A percentile compares a stretch with the other conserved stretches of the same genome.
phyloP scores from a whole-genome alignment of 371 early-diverging fungal species.

The Mucor mucedo region DNA sequence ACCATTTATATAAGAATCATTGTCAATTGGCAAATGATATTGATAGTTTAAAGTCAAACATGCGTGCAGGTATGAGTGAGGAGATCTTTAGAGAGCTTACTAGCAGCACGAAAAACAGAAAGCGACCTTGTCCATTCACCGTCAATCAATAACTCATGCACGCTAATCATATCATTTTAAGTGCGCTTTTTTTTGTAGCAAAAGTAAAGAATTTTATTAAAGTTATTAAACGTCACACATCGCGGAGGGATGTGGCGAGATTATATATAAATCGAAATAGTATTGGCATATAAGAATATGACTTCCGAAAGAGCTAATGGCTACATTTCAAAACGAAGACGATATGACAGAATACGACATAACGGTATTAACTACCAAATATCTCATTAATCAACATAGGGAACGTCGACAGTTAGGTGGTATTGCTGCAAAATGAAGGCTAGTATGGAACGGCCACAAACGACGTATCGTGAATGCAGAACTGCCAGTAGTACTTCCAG shows the following conservation, averaged over 20 bases:
- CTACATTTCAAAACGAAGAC: constrained; percentile 1
- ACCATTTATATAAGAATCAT: constrained; percentile 17
- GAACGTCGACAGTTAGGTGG: constrained; percentile 5
- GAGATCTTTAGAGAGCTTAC: constrained; percentile 12
- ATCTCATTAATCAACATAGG: not conserved
- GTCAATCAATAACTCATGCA: constrained; percentile 14
- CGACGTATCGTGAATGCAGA: constrained; percentile 1
- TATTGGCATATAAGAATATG: constrained; percentile 6
- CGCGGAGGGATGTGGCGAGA: not conserved
- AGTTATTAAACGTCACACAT: constrained; percentile 3
- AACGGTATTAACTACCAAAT: not conserved
- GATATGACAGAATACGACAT: not conserved
- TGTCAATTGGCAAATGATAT: constrained; percentile 14
- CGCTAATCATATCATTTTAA: constrained; percentile 6
- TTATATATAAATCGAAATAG: constrained; percentile 7
- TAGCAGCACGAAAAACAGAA: constrained; percentile 18
- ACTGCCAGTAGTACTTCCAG: too few relatives aligned
- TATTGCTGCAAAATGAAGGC: constrained; percentile 1
- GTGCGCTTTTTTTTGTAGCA: too few relatives aligned
- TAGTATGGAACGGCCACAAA: constrained; percentile 2
- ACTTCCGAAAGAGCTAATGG: not conserved
- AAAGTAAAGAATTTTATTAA: too few relatives aligned
- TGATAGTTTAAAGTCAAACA: constrained; percentile 9
- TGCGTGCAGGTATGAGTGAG: constrained; percentile 20
- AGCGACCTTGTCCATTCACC: constrained; percentile 17